A percentile compares a stretch with the other conserved stretches of the same genome.
These are phyloP conservation scores for Mortierella sp. DNA, from an alignment of 371 early-diverging fungal genomes.

Conservation along the genomic window DNA sequence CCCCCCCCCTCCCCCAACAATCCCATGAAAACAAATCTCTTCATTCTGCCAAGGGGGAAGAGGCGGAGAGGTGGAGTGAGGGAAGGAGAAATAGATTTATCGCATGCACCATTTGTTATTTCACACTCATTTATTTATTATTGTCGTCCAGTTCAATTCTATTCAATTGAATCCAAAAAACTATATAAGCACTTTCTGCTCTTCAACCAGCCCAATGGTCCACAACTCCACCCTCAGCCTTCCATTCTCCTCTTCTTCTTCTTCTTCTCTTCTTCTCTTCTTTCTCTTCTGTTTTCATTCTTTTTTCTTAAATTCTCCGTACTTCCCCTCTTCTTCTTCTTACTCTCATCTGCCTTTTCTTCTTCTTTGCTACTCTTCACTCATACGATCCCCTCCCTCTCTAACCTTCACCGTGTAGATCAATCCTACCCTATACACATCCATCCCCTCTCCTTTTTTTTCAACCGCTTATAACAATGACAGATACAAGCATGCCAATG, in stretches of 20 bases:
- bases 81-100: too few relatives aligned
- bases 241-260: background rate
- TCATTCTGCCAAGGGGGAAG: background rate
- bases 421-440: background rate
- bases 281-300: background rate
- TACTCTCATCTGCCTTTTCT: background rate
- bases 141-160: too few relatives aligned
- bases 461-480: background rate
- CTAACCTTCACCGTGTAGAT: background rate
- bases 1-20: too few relatives aligned
- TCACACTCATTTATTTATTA: too few relatives aligned
- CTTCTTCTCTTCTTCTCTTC: background rate
- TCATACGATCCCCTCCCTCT: background rate
- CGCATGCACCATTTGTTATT: too few relatives aligned
- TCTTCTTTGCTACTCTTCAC: background rate
- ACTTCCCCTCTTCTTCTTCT: background rate
- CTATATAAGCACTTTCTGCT: too few relatives aligned
- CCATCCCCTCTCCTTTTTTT: background rate
- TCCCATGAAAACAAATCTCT: background rate
- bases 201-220: too few relatives aligned
- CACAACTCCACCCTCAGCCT: background rate
- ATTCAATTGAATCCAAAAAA: too few relatives aligned
- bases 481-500: background rate
- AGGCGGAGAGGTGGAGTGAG: background rate
- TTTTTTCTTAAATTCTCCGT: background rate